Evolutionary conservation across 371 early-diverging fungal genomes (phyloP).

Genomic region (Mortierella sp.): DNA sequence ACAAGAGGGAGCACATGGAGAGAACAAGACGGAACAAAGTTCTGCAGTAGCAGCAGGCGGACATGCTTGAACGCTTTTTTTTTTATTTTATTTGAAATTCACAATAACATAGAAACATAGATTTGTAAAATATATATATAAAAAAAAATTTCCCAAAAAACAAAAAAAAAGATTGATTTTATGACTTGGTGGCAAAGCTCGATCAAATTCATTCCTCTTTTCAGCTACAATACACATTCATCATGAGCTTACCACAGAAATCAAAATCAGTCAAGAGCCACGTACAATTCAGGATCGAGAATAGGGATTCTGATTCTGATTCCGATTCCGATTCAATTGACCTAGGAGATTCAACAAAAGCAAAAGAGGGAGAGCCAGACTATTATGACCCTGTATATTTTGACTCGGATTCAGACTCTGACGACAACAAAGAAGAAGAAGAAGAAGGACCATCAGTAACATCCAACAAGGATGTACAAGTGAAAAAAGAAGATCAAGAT

Average conservation of each 20-base stretch:
- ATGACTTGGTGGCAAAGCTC: neutral
- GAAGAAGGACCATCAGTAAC: no score
- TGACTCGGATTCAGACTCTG: conserved; percentile 69
- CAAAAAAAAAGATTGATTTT: no score
- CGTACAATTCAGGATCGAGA: conserved; percentile 12
- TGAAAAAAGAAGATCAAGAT: conserved; percentile 35
- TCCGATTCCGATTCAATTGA: conserved; percentile 17
- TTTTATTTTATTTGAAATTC: no score
- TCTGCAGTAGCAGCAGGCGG: neutral
- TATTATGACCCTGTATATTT: conserved; percentile 66
- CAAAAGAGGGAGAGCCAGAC: conserved; percentile 29
- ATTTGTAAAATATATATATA: no score
- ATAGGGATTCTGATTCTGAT: conserved; percentile 25
- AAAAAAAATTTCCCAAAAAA: no score
- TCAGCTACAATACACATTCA: neutral
- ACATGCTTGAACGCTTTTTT: neutral
- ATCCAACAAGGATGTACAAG: neutral
- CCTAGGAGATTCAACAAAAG: conserved; percentile 16
- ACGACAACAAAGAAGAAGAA: conserved; percentile 33
- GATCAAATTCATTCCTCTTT: neutral
- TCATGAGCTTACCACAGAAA: conserved; percentile 15
- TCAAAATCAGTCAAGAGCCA: conserved; percentile 1
- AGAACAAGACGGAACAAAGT: neutral
- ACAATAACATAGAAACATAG: neutral
- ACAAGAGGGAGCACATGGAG: neutral